These are phyloP conservation scores for Lodderomyces theae DNA, from an alignment of 1,139 yeast species.

Conservation along the genomic window DNA sequence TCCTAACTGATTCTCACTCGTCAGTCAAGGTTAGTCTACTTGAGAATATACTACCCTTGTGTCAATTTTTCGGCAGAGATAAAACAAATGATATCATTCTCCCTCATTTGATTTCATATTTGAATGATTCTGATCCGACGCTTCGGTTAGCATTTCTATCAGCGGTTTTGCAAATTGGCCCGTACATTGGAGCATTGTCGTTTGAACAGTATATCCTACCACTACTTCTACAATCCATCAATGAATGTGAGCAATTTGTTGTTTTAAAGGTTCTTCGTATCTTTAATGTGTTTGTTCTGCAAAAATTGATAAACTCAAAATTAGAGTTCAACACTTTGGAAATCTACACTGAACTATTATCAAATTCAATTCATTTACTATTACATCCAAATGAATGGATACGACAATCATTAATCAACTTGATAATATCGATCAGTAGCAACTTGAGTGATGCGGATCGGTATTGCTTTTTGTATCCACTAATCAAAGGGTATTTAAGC, in stretches of 20 bases:
- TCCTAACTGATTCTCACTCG: slow-evolving; percentile 68
- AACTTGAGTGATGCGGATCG: slow-evolving; percentile 24
- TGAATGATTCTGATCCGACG: slow-evolving; percentile 73
- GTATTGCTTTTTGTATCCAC: slow-evolving; percentile 73
- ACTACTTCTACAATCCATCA: slow-evolving; percentile 71
- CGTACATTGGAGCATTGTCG: slow-evolving; percentile 76
- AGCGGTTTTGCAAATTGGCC: slow-evolving; percentile 74
- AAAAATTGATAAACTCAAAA: slow-evolving; percentile 34
- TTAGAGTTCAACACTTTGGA: slow-evolving; percentile 41
- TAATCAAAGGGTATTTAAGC: slow-evolving; percentile 71
- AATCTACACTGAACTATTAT: slow-evolving; percentile 37
- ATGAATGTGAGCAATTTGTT: slow-evolving; percentile 82
- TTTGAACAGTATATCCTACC: slow-evolving; percentile 89
- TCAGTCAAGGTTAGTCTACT: slow-evolving; percentile 71
- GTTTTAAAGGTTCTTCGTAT: slow-evolving; percentile 73
- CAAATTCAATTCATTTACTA: slow-evolving; percentile 33
- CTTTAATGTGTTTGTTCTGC: slow-evolving; percentile 39
- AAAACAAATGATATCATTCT: slow-evolving; percentile 83
- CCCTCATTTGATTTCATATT: slow-evolving; percentile 86
- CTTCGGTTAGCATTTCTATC: slow-evolving; percentile 70
- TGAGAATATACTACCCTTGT: slow-evolving; percentile 66
- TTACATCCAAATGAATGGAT: slow-evolving; percentile 90
- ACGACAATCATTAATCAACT: slow-evolving; percentile 61
- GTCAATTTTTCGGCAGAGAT: slow-evolving; percentile 82
- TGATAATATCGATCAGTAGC: slow-evolving; percentile 61